Evolutionary conservation across 148 eudicot genomes (phyloP).

Genomic region (Camellia japonica): DNA sequence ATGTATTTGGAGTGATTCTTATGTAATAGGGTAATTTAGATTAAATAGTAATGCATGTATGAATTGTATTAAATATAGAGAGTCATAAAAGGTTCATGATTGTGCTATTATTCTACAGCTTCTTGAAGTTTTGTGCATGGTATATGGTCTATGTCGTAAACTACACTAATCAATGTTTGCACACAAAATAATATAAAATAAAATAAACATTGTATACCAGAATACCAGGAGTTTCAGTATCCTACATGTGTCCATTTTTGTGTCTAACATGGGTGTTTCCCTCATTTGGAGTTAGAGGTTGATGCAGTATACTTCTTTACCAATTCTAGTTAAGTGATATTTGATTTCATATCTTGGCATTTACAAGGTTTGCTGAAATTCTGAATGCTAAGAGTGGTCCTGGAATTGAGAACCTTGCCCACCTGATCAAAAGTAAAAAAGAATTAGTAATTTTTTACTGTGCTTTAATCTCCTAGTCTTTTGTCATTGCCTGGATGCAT

Average conservation of each 20-base stretch:
- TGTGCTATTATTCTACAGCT: not conserved
- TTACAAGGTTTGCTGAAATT: constrained; percentile 2
- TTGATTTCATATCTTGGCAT: not conserved
- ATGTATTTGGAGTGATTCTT: not conserved
- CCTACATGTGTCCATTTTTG: not conserved
- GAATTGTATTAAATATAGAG: not conserved
- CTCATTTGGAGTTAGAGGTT: not conserved
- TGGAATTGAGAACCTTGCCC: not conserved
- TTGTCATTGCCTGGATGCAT: not conserved
- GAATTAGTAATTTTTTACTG: not conserved
- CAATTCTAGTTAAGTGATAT: not conserved
- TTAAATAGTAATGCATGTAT: not conserved
- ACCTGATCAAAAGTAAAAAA: not conserved
- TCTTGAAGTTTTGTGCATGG: not conserved
- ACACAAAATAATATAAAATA: not conserved
- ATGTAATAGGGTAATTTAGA: not conserved
- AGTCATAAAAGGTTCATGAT: not conserved
- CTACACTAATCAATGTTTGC: not conserved
- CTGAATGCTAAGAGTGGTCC: not conserved
- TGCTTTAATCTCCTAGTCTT: not conserved
- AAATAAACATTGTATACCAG: not conserved
- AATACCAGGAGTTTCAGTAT: not conserved
- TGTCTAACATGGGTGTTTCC: constrained; percentile 3
- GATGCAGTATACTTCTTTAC: not conserved
- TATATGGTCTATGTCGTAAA: not conserved